A percentile compares a stretch with the other conserved stretches of the same genome.
phyloP scores from a whole-genome alignment of 2,329 filamentous ascomycete species.

The Diaporthe citri region DNA sequence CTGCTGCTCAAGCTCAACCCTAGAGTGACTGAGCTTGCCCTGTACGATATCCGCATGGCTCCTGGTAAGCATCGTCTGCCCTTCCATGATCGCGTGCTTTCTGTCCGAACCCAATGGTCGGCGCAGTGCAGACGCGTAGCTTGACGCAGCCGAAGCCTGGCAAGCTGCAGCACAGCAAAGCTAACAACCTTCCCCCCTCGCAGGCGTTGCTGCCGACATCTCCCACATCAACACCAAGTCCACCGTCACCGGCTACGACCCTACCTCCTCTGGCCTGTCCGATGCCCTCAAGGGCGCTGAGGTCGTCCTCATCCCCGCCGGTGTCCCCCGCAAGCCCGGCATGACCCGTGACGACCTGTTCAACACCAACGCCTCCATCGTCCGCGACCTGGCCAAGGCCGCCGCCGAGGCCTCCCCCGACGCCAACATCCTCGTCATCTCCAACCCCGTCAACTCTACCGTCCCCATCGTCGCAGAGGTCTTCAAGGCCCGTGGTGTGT shows the following conservation, averaged over 20 bases:
- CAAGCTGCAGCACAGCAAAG: conserved; percentile 41
- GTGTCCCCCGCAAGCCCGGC: conserved; percentile 98
- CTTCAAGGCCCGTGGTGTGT: conserved; percentile 94
- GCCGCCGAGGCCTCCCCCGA: conserved; percentile 88
- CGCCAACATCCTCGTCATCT: conserved; percentile 96
- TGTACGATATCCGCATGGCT: conserved; percentile 96
- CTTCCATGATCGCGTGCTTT: neutral
- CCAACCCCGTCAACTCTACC: conserved; percentile 99
- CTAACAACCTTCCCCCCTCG: conserved; percentile 41
- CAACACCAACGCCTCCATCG: conserved; percentile 99
- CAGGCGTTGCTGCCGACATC: conserved; percentile 97
- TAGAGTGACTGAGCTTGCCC: conserved; percentile 89
- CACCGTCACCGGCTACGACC: conserved; percentile 89
- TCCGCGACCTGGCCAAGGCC: conserved; percentile 97
- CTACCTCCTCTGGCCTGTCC: conserved; percentile 80
- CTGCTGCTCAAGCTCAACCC: conserved; percentile 99
- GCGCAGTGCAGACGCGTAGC: neutral
- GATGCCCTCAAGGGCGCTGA: conserved; percentile 87
- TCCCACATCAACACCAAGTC: conserved; percentile 99
- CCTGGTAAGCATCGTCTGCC: conserved; percentile 73
- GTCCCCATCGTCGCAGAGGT: conserved; percentile 98
- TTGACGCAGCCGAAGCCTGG: neutral
- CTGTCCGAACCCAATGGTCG: neutral
- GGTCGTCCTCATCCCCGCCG: conserved; percentile 96
- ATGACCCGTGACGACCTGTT: conserved; percentile 99